Conservation (phyloP, 2,329 filamentous ascomycete genomes). For the Phaeophleospora eucalypticola region DNA sequence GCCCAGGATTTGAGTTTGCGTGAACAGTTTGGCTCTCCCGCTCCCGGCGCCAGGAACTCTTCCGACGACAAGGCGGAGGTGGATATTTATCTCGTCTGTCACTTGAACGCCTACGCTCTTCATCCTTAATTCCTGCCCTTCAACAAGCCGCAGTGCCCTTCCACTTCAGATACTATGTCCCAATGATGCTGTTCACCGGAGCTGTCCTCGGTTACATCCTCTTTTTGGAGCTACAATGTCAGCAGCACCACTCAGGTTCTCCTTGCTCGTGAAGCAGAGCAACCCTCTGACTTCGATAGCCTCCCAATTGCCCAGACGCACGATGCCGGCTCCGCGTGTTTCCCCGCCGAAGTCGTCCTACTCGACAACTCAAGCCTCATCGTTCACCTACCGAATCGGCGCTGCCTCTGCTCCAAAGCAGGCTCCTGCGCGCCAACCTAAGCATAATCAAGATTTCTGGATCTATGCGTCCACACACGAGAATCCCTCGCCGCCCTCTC, state of each 20-base stretch:
- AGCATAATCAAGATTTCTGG: slow-evolving; percentile 46
- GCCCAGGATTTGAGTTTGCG: too few relatives aligned
- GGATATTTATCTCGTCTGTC: too few relatives aligned
- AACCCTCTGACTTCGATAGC: slow-evolving; percentile 20
- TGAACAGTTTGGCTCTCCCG: too few relatives aligned
- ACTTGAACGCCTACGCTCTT: too few relatives aligned
- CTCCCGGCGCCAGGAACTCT: too few relatives aligned
- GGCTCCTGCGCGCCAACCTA: slow-evolving; percentile 39
- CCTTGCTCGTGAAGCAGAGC: slow-evolving; percentile 18
- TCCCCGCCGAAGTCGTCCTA: slow-evolving; percentile 8
- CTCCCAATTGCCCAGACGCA: slow-evolving; percentile 5
- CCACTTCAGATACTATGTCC: background rate
- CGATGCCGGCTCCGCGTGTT: slow-evolving; percentile 5
- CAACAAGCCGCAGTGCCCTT: too few relatives aligned
- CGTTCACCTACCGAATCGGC: slow-evolving; percentile 37
- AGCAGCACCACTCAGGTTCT: slow-evolving; percentile 17
- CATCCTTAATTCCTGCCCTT: too few relatives aligned
- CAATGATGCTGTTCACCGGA: slow-evolving; percentile 18
- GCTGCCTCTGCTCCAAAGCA: slow-evolving; percentile 36
- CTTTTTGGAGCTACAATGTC: slow-evolving; percentile 25
- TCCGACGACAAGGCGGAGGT: too few relatives aligned
- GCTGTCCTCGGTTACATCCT: slow-evolving; percentile 18
- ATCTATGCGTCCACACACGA: slow-evolving; percentile 31
- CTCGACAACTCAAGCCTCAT: background rate
- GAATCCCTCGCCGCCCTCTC: slow-evolving; percentile 46